phyloP scores from a whole-genome alignment of 768 basidiomycete species.

The Amanita muscaria region DNA sequence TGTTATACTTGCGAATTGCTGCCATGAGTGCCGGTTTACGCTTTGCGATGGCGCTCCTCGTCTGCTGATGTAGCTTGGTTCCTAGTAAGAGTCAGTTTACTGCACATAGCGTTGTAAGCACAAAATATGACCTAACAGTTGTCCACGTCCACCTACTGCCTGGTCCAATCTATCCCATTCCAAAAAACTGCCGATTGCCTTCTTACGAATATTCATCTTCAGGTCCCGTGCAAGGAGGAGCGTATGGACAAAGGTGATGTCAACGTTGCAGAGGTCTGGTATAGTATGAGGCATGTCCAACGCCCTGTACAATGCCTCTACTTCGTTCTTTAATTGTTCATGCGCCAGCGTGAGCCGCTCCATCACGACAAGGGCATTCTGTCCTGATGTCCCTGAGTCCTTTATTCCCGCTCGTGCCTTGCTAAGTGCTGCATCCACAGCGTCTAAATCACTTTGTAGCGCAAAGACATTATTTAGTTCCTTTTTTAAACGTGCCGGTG shows the following conservation, averaged over 20 bases:
- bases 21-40: slow-evolving; percentile 19
- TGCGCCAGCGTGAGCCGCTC: background rate
- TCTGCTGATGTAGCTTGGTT: slow-evolving; percentile 26
- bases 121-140: too few relatives aligned
- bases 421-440: background rate
- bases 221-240: slow-evolving; percentile 26
- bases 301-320: slow-evolving; percentile 24
- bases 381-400: background rate
- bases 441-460: too few relatives aligned
- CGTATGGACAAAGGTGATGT: slow-evolving; percentile 20
- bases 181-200: slow-evolving; percentile 23
- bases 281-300: slow-evolving; percentile 25
- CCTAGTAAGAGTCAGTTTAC: slow-evolving; percentile 15
- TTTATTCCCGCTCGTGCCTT: background rate
- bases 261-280: slow-evolving; percentile 24
- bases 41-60: slow-evolving; percentile 20
- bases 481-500: background rate
- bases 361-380: background rate
- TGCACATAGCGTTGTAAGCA: too few relatives aligned
- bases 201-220: slow-evolving; percentile 29
- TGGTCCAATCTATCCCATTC: too few relatives aligned
- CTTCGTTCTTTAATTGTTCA: slow-evolving; percentile 14
- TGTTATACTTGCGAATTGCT: slow-evolving; percentile 19
- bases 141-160: too few relatives aligned
- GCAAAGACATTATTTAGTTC: background rate